Evolutionary conservation across 345 rosid species (phyloP).

Genomic region (Gossypium rotundifolium): DNA sequence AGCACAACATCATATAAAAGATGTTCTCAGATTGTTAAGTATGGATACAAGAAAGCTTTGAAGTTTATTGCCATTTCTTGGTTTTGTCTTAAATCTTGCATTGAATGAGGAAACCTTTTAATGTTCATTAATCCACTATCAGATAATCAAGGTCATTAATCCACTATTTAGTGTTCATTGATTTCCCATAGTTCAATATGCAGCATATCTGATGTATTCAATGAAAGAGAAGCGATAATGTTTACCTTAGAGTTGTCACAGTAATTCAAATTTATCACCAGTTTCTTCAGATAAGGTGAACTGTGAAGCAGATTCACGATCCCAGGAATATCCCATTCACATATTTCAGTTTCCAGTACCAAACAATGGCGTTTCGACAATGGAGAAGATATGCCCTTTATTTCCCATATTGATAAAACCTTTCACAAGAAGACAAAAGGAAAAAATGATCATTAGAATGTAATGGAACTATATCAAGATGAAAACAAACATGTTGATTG

Average conservation of each 20-base stretch:
- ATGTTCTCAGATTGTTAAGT: neutral
- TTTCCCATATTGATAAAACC: slow-evolving; percentile 16
- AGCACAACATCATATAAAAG: neutral
- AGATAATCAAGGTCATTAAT: neutral
- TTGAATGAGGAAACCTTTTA: neutral
- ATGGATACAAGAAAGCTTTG: neutral
- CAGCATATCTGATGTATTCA: neutral
- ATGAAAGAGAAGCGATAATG: neutral
- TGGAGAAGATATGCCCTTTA: slow-evolving; percentile 18
- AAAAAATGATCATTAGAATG: neutral
- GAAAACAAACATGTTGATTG: neutral
- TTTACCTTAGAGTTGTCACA: neutral
- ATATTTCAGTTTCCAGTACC: slow-evolving; percentile 23
- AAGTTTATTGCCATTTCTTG: neutral
- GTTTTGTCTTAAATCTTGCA: neutral
- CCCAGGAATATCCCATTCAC: slow-evolving; percentile 30
- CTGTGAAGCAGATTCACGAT: slow-evolving; percentile 23
- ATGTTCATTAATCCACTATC: neutral
- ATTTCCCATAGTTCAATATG: neutral
- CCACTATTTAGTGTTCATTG: neutral
- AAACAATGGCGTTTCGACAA: slow-evolving; percentile 14
- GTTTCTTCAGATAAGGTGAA: slow-evolving; percentile 23
- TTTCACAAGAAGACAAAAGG: slow-evolving; percentile 10
- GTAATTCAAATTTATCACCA: slow-evolving; percentile 24
- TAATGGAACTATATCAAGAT: neutral